Evolutionary conservation across 1,284 basidiomycete species (phyloP), one percentile per base, ranked within the genome.

Genomic region (Marasmius oreades): DNA sequence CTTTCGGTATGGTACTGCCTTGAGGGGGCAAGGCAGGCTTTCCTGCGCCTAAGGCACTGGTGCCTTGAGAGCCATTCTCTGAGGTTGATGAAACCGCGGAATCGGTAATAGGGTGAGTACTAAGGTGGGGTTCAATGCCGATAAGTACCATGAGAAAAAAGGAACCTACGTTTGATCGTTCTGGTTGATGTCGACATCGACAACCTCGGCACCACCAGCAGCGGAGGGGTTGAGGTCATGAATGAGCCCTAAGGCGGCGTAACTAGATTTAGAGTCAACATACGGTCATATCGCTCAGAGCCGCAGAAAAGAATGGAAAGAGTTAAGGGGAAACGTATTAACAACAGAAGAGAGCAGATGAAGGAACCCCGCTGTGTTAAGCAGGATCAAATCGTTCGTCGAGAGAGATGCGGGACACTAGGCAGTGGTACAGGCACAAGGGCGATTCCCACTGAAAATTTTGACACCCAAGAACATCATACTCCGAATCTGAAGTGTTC

Each of bases 211-310:
- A n/a, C 82, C 88, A 61, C 82, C 88, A 59, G 83, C 78, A 50
- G 77, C 76, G 51, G 71, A 80, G 55, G 89, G 88, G 63, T 86
- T 85, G 52, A 91, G 74, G 26, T 80, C 78, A 55, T 85, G 78
- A 8, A 85, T 73, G 26, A 95, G 79, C 16, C 93, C 92, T 53
- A 95, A 76, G 20, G 85, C 79, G 63, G 84, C 78, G 69, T 95
- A 95, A 73, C 92, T 95, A 69, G 28, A 52, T 48, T 34, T 36
- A 36, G 42, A 48, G 53, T 55, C 53, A 58, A 37, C 36, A 43
- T n/a, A n/a, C n/a, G n/a, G n/a, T n/a, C n/a, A n/a, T 44, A 22
- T 48, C 31, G 33, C 10, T 51, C 28, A 46, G 20, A 31, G 20
- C 44, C 24, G 36, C 51, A 22, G 45, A 31, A 54, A 37, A 26